Evolutionary conservation across 2,329 filamentous ascomycete genomes (phyloP), one percentile per base, ranked within the genome.

Genomic region (Fusarium newnesense): DNA sequence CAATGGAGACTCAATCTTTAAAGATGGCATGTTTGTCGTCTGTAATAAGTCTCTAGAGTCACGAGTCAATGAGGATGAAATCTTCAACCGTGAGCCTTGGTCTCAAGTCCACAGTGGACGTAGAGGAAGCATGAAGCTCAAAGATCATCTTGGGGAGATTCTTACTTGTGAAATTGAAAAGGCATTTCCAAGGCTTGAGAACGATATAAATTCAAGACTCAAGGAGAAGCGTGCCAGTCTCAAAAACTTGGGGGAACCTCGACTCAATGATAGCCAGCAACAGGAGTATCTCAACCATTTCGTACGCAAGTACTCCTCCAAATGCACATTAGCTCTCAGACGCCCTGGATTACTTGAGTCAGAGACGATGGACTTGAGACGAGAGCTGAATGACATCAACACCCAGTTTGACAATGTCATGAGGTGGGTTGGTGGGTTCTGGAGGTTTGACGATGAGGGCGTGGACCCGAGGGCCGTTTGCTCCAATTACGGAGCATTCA

Each of bases 21-120:
- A 34, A 6, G 28, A 43, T 34, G 53, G 53, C 28, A 57, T 57
- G 53, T 57, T 57, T 57, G 53, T 57, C 5, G 53, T 57, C 39
- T 57, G 53, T 13, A 57, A 52, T 5, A 52, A 52, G n/a, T 36
- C 32, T 1, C 34, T 18, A 6, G 49, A 52, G 19, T 52, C 49
- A 0, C 32, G n/a, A 7, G 49, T 26, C 8, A 52, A 52, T 24
- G 49, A 52, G 11, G 32, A 52, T 24, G 15, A 37, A 9, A 21
- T 57, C 53, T 57, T 57, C 12, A n/a, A 3, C 7, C 21, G 0
- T 10, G 40, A 57, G 39, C 53, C 53, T 13, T 57, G 53, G 39
- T 34, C 53, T 10, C 53, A 57, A 2, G 43, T 57, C 18, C 28
- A n/a, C 3, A 32, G 28, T 43, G 53, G 12, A 26, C 53, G 53